Evolutionary conservation across 129 eudicot genomes (phyloP), one percentile per base, ranked within the genome.

Genomic region (Kitagawia praeruptora): DNA sequence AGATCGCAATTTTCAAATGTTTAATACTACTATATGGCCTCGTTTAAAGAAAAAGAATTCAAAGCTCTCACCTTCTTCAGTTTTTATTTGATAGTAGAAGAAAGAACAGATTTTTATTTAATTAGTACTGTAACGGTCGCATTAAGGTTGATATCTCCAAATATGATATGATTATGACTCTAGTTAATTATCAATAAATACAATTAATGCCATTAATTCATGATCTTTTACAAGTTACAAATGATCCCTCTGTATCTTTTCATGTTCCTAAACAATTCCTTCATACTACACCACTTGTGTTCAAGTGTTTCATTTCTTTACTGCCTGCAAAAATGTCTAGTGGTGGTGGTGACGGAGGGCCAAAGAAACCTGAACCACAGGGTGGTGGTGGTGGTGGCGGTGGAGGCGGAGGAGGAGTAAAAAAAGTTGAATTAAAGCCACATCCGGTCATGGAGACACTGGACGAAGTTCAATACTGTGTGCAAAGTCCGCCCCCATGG

Each of bases 381-480:
- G 75, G 48, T 21, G 27, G 25, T 2, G 76, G 76, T 21, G 76
- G 34, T 19, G 63, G 63, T 6, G 58, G 23, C n/a, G 7, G 23
- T 42, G 49, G 49, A 3, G 66, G 11, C 6, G 31, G 34, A 0
- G 76, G 76, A 0, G 76, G 76, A 21, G 49, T 48, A 21, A 72
- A 72, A 9, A 72, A 72, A 72, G 51, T 44, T 72, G 76, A 72
- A n/a, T 41, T 72, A 38, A 42, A 72, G 76, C 76, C 76, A 40
- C 76, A 72, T 72, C 76, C 76, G 16, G 76, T 10, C 18, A 40
- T 23, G 76, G 97, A 86, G 79, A 92, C 90, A 72, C 87, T 93
- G 21, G 38, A 85, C 4, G 91, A 87, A 19, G 87, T 93, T 51
- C 88, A 91, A n/a, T 86, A 82, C 73, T 93, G 98, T 79, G 80